Evolutionary conservation across 2,329 filamentous ascomycete genomes (phyloP).

Genomic region (Penicillium expansum): DNA sequence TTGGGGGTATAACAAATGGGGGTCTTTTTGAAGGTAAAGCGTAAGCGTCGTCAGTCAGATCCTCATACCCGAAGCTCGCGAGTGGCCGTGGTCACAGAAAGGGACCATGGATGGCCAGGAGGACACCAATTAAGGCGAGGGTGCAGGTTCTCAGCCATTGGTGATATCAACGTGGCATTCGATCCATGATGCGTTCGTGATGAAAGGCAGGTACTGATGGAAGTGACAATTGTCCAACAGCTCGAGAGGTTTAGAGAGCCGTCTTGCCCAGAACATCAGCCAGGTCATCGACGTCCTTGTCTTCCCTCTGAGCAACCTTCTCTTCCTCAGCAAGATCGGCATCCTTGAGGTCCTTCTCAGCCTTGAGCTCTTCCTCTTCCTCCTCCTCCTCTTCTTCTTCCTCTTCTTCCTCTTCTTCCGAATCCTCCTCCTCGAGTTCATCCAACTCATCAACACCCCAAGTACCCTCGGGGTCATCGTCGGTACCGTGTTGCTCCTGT

Average conservation of each 20-base stretch:
- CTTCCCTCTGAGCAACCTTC: slow-evolving; percentile 68
- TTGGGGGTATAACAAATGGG: slow-evolving; percentile 25
- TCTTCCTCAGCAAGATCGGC: slow-evolving; percentile 55
- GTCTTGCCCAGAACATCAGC: slow-evolving; percentile 75
- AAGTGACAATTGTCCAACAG: neutral
- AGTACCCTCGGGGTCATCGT: slow-evolving; percentile 69
- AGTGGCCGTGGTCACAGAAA: neutral
- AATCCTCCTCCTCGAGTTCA: slow-evolving; percentile 74
- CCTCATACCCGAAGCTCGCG: slow-evolving; percentile 11
- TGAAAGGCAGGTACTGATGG: slow-evolving; percentile 2
- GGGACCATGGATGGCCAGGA: slow-evolving; percentile 1
- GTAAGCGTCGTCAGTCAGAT: slow-evolving; percentile 20
- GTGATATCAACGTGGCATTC: neutral
- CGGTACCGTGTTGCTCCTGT: slow-evolving; percentile 64
- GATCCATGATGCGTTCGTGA: slow-evolving; percentile 2
- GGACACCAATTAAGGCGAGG: neutral
- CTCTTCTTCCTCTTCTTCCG: slow-evolving; percentile 67
- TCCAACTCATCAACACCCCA: slow-evolving; percentile 85
- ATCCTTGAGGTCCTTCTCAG: slow-evolving; percentile 68
- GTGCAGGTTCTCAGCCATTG: neutral
- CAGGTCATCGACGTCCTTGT: slow-evolving; percentile 78
- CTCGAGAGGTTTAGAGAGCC: slow-evolving; percentile 26
- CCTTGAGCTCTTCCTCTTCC: slow-evolving; percentile 54
- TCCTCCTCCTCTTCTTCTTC: slow-evolving; percentile 70
- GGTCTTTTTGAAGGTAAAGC: slow-evolving; percentile 16